Percentiles rank a stretch among this genome's conserved stretches.
Evolutionary conservation across 2,329 filamentous ascomycete genomes (phyloP).

Genomic region (Pseudogymnoascus pannorum): DNA sequence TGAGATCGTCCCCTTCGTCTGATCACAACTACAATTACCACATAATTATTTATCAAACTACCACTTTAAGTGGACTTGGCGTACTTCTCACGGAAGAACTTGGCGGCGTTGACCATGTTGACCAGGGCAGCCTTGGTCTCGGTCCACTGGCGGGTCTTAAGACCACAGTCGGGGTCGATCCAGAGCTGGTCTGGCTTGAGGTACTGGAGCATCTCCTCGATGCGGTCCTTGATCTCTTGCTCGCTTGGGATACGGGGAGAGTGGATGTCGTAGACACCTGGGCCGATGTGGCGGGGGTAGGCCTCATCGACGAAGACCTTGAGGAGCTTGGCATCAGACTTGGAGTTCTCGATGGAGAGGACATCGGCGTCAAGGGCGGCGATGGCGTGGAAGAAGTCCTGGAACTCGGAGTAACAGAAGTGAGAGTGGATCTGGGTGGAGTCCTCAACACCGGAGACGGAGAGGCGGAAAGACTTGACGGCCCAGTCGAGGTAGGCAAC

Average conservation of each 20-base stretch:
- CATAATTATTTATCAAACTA: slow-evolving; percentile 8
- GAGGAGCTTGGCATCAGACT: slow-evolving; percentile 98
- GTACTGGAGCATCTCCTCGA: slow-evolving; percentile 96
- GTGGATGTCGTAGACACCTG: slow-evolving; percentile 99
- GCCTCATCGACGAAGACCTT: slow-evolving; percentile 96
- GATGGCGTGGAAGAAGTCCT: slow-evolving; percentile 99
- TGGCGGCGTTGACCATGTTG: slow-evolving; percentile 98
- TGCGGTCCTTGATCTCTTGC: slow-evolving; percentile 96
- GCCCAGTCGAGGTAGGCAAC: slow-evolving; percentile 97
- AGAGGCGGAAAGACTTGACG: slow-evolving; percentile 94
- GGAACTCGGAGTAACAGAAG: slow-evolving; percentile 99
- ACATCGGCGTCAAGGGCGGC: slow-evolving; percentile 96
- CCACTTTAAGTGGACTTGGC: slow-evolving; percentile 43
- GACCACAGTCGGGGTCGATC: slow-evolving; percentile 98
- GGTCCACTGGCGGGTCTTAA: slow-evolving; percentile 98
- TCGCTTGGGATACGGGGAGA: slow-evolving; percentile 93
- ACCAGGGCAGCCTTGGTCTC: slow-evolving; percentile 93
- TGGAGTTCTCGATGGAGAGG: slow-evolving; percentile 99
- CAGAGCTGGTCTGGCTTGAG: slow-evolving; percentile 98
- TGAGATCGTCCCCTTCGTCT: slow-evolving; percentile 37
- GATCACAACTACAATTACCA: slow-evolving; percentile 5
- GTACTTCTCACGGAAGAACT: slow-evolving; percentile 91
- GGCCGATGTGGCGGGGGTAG: slow-evolving; percentile 96
- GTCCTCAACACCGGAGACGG: slow-evolving; percentile 87
- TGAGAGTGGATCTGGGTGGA: slow-evolving; percentile 99